phyloP scores from a whole-genome alignment of 1,284 basidiomycete species.

The Quambalaria eucalypti region DNA sequence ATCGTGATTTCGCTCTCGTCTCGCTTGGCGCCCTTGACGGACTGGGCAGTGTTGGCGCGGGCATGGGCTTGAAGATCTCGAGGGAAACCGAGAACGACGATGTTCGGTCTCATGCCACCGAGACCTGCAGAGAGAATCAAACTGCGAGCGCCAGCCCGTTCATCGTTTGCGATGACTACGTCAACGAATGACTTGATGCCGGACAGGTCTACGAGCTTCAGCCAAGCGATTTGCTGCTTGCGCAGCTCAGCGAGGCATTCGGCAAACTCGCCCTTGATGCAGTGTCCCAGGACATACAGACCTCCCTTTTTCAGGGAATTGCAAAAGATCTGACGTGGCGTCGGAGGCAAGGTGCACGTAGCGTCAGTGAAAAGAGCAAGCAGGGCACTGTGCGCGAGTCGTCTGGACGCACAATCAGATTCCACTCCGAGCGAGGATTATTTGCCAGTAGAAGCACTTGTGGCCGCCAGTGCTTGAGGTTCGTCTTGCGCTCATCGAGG shows the following conservation, averaged over 20 bases:
- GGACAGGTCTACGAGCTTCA: slow-evolving; percentile 44
- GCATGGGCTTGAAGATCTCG: slow-evolving; percentile 22
- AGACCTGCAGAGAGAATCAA: slow-evolving; percentile 41
- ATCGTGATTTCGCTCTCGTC: slow-evolving; percentile 41
- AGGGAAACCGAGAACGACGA: slow-evolving; percentile 44
- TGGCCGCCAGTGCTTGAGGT: slow-evolving; percentile 47
- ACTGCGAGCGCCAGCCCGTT: slow-evolving; percentile 42
- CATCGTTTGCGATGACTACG: slow-evolving; percentile 41
- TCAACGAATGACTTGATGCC: slow-evolving; percentile 45
- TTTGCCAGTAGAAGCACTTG: slow-evolving; percentile 44
- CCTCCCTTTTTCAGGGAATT: slow-evolving; percentile 46
- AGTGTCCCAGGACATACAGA: slow-evolving; percentile 42
- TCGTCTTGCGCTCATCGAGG: slow-evolving; percentile 44
- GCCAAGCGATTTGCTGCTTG: slow-evolving; percentile 43
- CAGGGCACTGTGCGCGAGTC: too few species aligned
- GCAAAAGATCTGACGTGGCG: too few species aligned
- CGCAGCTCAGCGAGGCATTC: slow-evolving; percentile 41
- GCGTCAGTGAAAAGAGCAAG: too few species aligned
- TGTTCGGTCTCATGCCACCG: slow-evolving; percentile 45
- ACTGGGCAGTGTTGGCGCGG: not conserved
- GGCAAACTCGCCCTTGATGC: slow-evolving; percentile 44
- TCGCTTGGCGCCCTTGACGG: slow-evolving; percentile 16
- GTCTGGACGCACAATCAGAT: too few species aligned
- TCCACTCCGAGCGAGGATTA: slow-evolving; percentile 44
- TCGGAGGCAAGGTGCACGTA: too few species aligned